A percentile compares a stretch with the other conserved stretches of the same genome.
Evolutionary conservation across 139 green algal genomes (phyloP).

Genomic region (Chlorella sp.): DNA sequence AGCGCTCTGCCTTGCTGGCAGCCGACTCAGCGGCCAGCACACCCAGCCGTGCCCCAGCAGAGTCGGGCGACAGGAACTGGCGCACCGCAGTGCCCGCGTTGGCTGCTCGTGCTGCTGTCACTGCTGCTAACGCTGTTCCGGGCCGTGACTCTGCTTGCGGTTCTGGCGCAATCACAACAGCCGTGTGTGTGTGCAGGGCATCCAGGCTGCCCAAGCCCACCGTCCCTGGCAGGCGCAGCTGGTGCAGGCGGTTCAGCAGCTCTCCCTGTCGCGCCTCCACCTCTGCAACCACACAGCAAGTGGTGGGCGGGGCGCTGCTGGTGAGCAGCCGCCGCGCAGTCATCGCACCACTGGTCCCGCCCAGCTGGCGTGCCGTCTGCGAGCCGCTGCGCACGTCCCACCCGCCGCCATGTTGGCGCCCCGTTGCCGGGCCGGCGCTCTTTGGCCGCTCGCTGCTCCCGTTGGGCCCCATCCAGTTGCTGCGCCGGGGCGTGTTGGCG

Average conservation of each 20-base stretch:
- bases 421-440: background rate
- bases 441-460: too few species aligned
- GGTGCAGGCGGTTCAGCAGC: background rate
- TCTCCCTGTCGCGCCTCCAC: background rate
- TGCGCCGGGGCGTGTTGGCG: background rate
- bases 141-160: too few species aligned
- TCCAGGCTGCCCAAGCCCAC: background rate
- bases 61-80: background rate
- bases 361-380: background rate
- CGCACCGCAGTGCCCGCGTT: background rate
- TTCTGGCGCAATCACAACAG: too few species aligned
- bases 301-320: background rate
- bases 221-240: background rate
- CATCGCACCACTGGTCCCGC: background rate
- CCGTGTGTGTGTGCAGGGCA: too few species aligned
- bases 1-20: background rate
- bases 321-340: background rate
- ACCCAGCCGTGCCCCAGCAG: slow-evolving; percentile 1
- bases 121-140: too few species aligned
- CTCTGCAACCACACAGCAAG: background rate
- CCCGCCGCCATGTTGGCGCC: background rate
- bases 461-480: background rate
- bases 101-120: background rate
- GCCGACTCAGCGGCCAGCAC: slow-evolving; percentile 2
- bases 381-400: background rate